These are phyloP conservation scores for Cladosporium sp. DNA, from an alignment of 2,329 filamentous ascomycete genomes.

Conservation along the genomic window DNA sequence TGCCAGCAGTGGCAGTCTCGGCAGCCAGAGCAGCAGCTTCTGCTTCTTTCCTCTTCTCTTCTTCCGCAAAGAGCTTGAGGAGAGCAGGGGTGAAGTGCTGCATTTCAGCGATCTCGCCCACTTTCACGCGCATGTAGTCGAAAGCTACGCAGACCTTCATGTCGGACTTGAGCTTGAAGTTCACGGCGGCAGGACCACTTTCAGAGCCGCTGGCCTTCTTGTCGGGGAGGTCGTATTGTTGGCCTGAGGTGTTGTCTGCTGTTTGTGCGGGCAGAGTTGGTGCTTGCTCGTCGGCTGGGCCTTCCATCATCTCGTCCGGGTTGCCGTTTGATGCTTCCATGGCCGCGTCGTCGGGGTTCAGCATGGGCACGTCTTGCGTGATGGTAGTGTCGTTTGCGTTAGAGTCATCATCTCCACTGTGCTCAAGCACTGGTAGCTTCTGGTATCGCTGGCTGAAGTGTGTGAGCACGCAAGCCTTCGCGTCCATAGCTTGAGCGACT, in stretches of 20 bases:
- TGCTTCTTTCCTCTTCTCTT: conserved; percentile 23
- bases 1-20: neutral
- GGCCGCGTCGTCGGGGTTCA: conserved; percentile 19
- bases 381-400: conserved; percentile 13
- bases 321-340: neutral
- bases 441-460: conserved; percentile 95
- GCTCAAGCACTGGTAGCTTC: conserved; percentile 59
- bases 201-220: conserved; percentile 12
- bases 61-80: conserved; percentile 52
- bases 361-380: conserved; percentile 24
- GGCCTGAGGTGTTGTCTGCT: conserved; percentile 13
- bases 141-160: conserved; percentile 70
- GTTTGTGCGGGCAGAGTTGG: conserved; percentile 23
- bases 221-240: conserved; percentile 21
- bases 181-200: conserved; percentile 22
- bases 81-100: conserved; percentile 60
- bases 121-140: conserved; percentile 71
- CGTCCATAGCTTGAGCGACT: conserved; percentile 73
- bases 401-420: conserved; percentile 22
- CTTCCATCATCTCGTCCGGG: neutral
- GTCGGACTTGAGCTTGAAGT: conserved; percentile 42
- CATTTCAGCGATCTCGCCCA: conserved; percentile 66
- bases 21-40: neutral
- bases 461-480: conserved; percentile 75
- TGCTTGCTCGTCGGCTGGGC: conserved; percentile 18